Evolutionary conservation across 768 basidiomycete genomes (phyloP), one percentile per base, ranked within the genome.

Genomic region (Pholiota conissans): DNA sequence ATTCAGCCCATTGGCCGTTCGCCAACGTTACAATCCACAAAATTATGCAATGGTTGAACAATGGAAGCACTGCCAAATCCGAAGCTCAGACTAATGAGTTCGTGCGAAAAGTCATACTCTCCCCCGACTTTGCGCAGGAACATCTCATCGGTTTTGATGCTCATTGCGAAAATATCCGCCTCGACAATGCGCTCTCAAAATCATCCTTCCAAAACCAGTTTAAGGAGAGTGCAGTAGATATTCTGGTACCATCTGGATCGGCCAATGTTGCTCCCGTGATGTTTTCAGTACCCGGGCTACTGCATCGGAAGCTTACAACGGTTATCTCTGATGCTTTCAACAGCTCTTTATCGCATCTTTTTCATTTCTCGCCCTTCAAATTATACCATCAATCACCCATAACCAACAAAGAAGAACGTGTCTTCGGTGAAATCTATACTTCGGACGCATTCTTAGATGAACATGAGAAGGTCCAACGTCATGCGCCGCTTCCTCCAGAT

Each of bases 321-420:
- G 63, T 75, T 5, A 61, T 76, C 13, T 57, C 59, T 34, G 53
- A 62, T 0, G 63, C 67, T 2, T 72, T 72, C 45, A 11, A 26
- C 0, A 57, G 67, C 13, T 53, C 58, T 0, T 53, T 64, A 2
- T 57, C 69, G 1, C 39, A 63, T 3, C 60, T 62, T 10, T 65
- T 65, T 46, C 71, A 74, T 42, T 62, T 66, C 11, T 67, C 59
- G 14, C 74, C 72, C 1, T 74, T 70, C 60, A 65, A 68, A 55
- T 46, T 68, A 9, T 60, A 62, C 26, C 65, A 66, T 39, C 34
- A 57, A 8, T 50, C 49, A 14, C 60, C 67, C 5, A 11, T 50
- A 10, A 52, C 61, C 0, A 52, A 54, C 3, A 32, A 58, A 9
- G 60, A 61, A 28, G 63, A 68, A 34, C 63, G 52, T 9, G 49